These are phyloP conservation scores for Orobanche coerulescens DNA, from an alignment of 257 asterid species.

Conservation along the genomic window DNA sequence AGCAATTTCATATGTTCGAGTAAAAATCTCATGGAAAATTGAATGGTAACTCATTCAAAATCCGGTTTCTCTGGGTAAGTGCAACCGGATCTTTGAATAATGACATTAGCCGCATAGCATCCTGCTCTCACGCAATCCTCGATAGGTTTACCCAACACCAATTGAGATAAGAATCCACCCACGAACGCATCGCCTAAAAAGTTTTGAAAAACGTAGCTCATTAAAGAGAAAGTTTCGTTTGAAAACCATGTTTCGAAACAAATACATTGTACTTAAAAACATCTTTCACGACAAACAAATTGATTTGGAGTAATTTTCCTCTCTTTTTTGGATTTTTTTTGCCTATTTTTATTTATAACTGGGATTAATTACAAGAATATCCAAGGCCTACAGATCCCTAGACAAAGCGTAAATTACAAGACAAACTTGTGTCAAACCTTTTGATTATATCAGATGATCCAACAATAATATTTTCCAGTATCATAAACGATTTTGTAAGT, in stretches of 20 bases:
- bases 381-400: no score
- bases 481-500: no score
- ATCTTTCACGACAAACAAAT: not conserved
- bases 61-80: conserved; percentile 80
- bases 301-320: no score
- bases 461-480: no score
- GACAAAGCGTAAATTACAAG: no score
- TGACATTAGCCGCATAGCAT: conserved; percentile 68
- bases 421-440: no score
- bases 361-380: no score
- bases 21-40: not conserved
- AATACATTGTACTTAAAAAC: not conserved
- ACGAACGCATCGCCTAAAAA: conserved; percentile 72
- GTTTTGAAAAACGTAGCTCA: not conserved
- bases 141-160: conserved; percentile 56
- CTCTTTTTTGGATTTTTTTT: no score
- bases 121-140: conserved; percentile 74
- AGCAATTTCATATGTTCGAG: no score
- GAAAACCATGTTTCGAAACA: not conserved
- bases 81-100: conserved; percentile 88
- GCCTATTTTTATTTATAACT: no score
- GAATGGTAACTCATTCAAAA: conserved; percentile 33
- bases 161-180: conserved; percentile 75
- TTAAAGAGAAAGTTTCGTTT: not conserved
- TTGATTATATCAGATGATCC: no score